A percentile compares a stretch with the other conserved stretches of the same genome.
Evolutionary conservation across 257 asterid species (phyloP).

Genomic region (Solanum commersonii): DNA sequence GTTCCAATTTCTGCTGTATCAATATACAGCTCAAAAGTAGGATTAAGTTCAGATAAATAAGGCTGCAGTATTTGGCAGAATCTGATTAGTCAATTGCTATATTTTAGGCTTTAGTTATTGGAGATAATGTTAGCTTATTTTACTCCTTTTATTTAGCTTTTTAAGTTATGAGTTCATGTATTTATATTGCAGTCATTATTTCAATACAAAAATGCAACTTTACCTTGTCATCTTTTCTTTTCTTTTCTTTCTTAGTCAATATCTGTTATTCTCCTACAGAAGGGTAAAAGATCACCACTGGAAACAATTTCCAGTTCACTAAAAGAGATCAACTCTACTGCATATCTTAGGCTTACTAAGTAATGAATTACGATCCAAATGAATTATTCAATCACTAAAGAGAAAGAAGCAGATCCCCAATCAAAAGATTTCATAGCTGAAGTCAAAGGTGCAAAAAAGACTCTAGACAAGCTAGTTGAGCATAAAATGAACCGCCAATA

Average conservation of each 20-base stretch:
- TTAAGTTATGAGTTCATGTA: too few relatives aligned
- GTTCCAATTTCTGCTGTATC: neutral
- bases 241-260: neutral
- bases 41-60: neutral
- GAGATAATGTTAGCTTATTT: neutral
- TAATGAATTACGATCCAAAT: neutral
- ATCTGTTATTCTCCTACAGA: neutral
- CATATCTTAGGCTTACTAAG: neutral
- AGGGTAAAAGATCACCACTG: neutral
- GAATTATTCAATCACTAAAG: neutral
- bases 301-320: neutral
- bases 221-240: neutral
- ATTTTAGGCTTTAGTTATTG: neutral
- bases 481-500: neutral
- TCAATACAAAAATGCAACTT: neutral
- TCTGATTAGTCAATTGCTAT: neutral
- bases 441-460: neutral
- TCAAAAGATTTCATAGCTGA: neutral
- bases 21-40: neutral
- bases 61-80: neutral
- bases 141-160: too few relatives aligned
- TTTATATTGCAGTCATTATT: neutral
- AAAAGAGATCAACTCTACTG: neutral
- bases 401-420: neutral
- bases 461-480: neutral